phyloP scores from a whole-genome alignment of 2,329 filamentous ascomycete genomes.

The Alternaria conjuncta region DNA sequence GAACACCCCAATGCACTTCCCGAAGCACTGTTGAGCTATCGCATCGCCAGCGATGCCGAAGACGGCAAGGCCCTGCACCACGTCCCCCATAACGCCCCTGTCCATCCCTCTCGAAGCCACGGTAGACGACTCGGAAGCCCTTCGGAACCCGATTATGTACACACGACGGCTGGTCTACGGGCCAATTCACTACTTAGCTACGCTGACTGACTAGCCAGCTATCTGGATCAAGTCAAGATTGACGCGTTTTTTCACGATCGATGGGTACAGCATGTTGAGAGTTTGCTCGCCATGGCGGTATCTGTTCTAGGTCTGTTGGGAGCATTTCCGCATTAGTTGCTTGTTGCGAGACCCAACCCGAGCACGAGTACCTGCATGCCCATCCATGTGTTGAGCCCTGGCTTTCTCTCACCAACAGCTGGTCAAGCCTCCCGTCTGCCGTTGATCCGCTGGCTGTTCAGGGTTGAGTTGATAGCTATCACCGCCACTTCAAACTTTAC shows the following conservation, averaged over 20 bases:
- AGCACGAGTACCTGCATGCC: conserved; percentile 12
- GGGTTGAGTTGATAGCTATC: neutral
- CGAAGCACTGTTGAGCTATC: conserved; percentile 45
- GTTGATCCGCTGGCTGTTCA: conserved; percentile 13
- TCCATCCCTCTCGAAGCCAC: conserved; percentile 18
- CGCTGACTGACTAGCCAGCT: neutral
- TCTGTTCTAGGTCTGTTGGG: conserved; percentile 22
- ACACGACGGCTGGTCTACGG: neutral
- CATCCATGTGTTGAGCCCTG: conserved; percentile 21
- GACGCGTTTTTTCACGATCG: neutral
- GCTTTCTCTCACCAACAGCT: conserved; percentile 30
- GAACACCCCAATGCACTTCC: conserved; percentile 41
- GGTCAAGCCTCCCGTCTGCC: conserved; percentile 16
- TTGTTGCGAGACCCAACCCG: conserved; percentile 23
- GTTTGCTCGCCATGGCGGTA: conserved; percentile 7
- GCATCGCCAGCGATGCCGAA: conserved; percentile 40
- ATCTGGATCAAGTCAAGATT: neutral
- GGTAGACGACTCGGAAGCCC: conserved; percentile 22
- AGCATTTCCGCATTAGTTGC: conserved; percentile 29
- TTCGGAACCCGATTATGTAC: conserved; percentile 17
- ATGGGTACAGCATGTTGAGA: neutral
- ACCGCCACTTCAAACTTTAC: neutral
- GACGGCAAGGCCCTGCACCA: conserved; percentile 26
- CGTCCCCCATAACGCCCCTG: conserved; percentile 27
- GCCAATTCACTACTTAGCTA: neutral